Evolutionary conservation across 2,329 filamentous ascomycete species (phyloP).

Genomic region (Blastomyces silverae): DNA sequence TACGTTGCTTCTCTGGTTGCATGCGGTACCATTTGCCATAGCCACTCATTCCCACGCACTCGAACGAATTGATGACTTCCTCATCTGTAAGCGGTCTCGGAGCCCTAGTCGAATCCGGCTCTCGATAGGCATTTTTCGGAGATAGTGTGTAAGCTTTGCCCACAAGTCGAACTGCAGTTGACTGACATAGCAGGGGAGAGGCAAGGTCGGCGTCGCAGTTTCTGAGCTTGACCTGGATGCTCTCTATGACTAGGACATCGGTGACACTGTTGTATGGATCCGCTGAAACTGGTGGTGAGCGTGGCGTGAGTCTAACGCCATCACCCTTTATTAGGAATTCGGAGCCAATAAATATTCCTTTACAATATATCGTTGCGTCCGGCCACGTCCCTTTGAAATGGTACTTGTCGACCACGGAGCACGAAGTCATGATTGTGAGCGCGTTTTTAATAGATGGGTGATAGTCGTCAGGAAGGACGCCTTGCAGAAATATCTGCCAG

Average conservation of each 20-base stretch:
- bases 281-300: slow-evolving; percentile 15
- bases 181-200: slow-evolving; percentile 42
- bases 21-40: slow-evolving; percentile 51
- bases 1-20: slow-evolving; percentile 36
- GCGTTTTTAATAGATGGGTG: slow-evolving; percentile 52
- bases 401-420: slow-evolving; percentile 48
- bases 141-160: slow-evolving; percentile 45
- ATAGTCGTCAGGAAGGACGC: slow-evolving; percentile 37
- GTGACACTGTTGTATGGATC: slow-evolving; percentile 29
- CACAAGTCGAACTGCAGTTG: slow-evolving; percentile 43
- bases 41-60: slow-evolving; percentile 38
- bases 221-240: slow-evolving; percentile 47
- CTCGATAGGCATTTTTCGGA: slow-evolving; percentile 25
- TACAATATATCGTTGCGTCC: slow-evolving; percentile 46
- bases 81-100: slow-evolving; percentile 28
- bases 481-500: slow-evolving; percentile 47
- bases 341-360: slow-evolving; percentile 51
- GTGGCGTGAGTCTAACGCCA: slow-evolving; percentile 46
- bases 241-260: slow-evolving; percentile 50
- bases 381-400: slow-evolving; percentile 52
- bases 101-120: slow-evolving; percentile 20
- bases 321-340: slow-evolving; percentile 53
- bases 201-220: slow-evolving; percentile 46
- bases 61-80: slow-evolving; percentile 33
- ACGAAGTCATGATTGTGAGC: slow-evolving; percentile 47